A percentile compares a stretch with the other conserved stretches of the same genome.
Conservation (phyloP, 352 stramenopile species). For the Phytopythium mirpurense region DNA sequence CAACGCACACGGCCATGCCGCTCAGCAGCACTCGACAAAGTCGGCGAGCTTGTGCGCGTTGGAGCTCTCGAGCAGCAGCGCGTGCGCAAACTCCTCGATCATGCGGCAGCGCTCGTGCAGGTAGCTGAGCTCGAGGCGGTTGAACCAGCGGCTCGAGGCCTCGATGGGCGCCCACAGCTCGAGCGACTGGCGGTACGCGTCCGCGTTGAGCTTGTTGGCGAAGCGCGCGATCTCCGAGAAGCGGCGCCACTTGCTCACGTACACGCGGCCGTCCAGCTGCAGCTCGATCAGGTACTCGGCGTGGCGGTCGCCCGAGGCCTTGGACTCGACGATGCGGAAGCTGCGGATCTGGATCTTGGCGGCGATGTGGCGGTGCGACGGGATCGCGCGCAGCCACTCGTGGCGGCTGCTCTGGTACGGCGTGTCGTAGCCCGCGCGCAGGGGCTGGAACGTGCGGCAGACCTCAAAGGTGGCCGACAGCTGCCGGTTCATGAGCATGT, state of each 20-base stretch:
- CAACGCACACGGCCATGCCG: no score
- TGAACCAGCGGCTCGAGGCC: constrained; percentile 68
- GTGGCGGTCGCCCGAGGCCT: constrained; percentile 42
- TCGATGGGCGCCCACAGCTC: constrained; percentile 55
- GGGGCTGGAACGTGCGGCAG: constrained; percentile 59
- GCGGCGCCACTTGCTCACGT: constrained; percentile 68
- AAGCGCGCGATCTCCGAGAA: constrained; percentile 74
- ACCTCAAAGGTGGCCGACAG: constrained; percentile 66
- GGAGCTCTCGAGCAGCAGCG: constrained; percentile 64
- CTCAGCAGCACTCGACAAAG: constrained; percentile 45
- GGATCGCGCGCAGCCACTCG: constrained; percentile 54
- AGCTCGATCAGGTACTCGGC: constrained; percentile 81
- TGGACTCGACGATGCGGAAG: constrained; percentile 73
- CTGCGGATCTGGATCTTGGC: constrained; percentile 79
- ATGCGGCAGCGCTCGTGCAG: constrained; percentile 72
- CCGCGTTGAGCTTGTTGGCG: constrained; percentile 40
- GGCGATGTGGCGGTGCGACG: constrained; percentile 68
- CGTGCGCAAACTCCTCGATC: constrained; percentile 74
- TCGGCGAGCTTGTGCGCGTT: constrained; percentile 70
- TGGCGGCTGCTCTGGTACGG: constrained; percentile 59
- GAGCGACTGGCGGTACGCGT: constrained; percentile 51
- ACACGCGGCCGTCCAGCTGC: constrained; percentile 56
- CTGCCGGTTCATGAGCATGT: constrained; percentile 43
- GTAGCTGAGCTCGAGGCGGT: constrained; percentile 78
- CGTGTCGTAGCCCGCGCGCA: constrained; percentile 49